Conservation (phyloP, 2,329 filamentous ascomycete genomes). For the Nigrograna mackinnonii region DNA sequence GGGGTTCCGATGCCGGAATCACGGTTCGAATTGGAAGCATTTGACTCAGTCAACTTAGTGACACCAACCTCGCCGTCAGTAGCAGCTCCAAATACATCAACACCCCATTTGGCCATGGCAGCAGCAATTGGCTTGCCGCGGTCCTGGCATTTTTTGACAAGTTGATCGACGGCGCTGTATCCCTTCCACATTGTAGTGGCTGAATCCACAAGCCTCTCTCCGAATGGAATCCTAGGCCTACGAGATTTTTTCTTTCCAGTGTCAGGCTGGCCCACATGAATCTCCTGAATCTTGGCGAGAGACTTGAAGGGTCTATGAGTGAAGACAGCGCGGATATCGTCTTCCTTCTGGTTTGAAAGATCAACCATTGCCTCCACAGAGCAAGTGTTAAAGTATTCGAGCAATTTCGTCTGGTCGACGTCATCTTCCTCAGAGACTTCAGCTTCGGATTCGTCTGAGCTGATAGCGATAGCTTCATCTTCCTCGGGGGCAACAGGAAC, state of each 20-base stretch:
- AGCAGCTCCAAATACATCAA: slow-evolving; percentile 65
- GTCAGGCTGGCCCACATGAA: slow-evolving; percentile 53
- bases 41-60: slow-evolving; percentile 54
- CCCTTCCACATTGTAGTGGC: slow-evolving; percentile 75
- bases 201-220: slow-evolving; percentile 68
- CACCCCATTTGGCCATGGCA: slow-evolving; percentile 70
- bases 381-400: slow-evolving; percentile 84
- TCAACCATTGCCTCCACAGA: slow-evolving; percentile 76
- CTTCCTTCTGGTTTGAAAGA: slow-evolving; percentile 74
- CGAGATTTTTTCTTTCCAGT: slow-evolving; percentile 48
- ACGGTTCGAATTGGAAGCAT: slow-evolving; percentile 47
- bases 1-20: slow-evolving; percentile 73
- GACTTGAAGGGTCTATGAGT: slow-evolving; percentile 73
- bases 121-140: slow-evolving; percentile 69
- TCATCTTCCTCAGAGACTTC: slow-evolving; percentile 31
- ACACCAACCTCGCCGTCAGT: slow-evolving; percentile 65
- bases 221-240: slow-evolving; percentile 56
- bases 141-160: slow-evolving; percentile 75
- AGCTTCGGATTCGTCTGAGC: slow-evolving; percentile 49
- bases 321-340: slow-evolving; percentile 70
- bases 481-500: slow-evolving; percentile 19
- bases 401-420: slow-evolving; percentile 59
- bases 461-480: slow-evolving; percentile 38
- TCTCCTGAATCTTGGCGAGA: slow-evolving; percentile 67
- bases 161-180: slow-evolving; percentile 80